These are phyloP conservation scores for Claviceps pazoutovae DNA, from an alignment of 2,329 filamentous ascomycete genomes.

Conservation along the genomic window DNA sequence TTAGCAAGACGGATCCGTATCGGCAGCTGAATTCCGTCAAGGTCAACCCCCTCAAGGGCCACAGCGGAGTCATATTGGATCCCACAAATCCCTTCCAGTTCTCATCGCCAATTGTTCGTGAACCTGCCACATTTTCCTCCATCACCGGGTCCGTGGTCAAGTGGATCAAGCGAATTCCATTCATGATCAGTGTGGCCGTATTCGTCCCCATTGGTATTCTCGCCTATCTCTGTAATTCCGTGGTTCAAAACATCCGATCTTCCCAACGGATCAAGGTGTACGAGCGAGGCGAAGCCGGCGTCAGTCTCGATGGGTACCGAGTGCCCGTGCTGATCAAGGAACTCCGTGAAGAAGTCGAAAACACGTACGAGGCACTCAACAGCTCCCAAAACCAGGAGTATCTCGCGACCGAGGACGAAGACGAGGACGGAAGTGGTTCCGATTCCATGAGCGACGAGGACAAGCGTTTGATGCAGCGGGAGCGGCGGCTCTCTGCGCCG, in stretches of 20 bases:
- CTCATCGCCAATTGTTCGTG: slow-evolving; percentile 24
- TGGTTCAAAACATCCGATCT: slow-evolving; percentile 63
- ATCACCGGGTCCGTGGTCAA: slow-evolving; percentile 17
- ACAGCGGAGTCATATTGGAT: slow-evolving; percentile 64
- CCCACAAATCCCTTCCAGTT: slow-evolving; percentile 43
- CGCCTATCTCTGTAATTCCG: slow-evolving; percentile 61
- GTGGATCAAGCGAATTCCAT: slow-evolving; percentile 42
- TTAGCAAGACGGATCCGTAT: slow-evolving; percentile 67
- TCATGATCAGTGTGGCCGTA: slow-evolving; percentile 50
- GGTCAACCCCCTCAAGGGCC: slow-evolving; percentile 60
- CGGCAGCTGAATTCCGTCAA: slow-evolving; percentile 51
- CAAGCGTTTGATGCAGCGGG: slow-evolving; percentile 25
- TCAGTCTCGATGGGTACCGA: slow-evolving; percentile 57
- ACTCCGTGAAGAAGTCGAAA: slow-evolving; percentile 62
- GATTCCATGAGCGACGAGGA: slow-evolving; percentile 25
- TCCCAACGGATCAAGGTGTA: slow-evolving; percentile 62
- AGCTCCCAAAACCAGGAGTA: slow-evolving; percentile 57
- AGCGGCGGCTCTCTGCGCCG: slow-evolving; percentile 27
- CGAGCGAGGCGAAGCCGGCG: slow-evolving; percentile 53
- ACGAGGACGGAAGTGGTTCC: slow-evolving; percentile 33
- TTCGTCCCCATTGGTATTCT: slow-evolving; percentile 60
- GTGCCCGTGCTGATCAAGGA: slow-evolving; percentile 64
- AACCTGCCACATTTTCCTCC: slow-evolving; percentile 17
- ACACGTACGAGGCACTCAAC: slow-evolving; percentile 61
- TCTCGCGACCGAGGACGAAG: slow-evolving; percentile 42